phyloP scores from a whole-genome alignment of 2,329 filamentous ascomycete species.

The Clonostachys rosea region DNA sequence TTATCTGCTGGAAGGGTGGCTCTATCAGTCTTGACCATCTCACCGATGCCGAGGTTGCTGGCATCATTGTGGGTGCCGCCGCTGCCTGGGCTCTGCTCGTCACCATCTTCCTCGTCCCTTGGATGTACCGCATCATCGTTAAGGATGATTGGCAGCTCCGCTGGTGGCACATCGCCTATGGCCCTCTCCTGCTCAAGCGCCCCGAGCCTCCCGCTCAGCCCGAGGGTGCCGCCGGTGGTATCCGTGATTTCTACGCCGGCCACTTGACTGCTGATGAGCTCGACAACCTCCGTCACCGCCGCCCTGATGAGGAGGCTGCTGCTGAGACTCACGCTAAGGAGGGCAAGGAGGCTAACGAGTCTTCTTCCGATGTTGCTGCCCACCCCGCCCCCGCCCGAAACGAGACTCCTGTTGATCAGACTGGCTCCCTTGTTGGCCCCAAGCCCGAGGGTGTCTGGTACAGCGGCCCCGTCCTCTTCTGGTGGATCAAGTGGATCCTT shows the following conservation, averaged over 20 bases:
- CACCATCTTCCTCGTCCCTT: conserved; percentile 45
- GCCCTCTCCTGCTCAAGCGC: conserved; percentile 38
- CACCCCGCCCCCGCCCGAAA: not conserved
- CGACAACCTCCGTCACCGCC: conserved; percentile 16
- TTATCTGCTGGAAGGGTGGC: conserved; percentile 43
- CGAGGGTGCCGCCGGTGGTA: conserved; percentile 31
- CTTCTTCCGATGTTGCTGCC: too few relatives aligned
- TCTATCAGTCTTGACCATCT: conserved; percentile 10
- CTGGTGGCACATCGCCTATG: conserved; percentile 40
- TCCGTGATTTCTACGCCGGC: conserved; percentile 44
- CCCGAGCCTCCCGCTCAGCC: conserved; percentile 25
- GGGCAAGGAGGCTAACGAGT: not conserved
- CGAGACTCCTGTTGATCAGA: conserved; percentile 2
- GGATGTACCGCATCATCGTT: conserved; percentile 42
- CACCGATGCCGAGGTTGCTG: conserved; percentile 12
- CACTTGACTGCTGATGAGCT: conserved; percentile 42
- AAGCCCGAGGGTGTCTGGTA: conserved; percentile 26
- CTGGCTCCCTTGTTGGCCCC: conserved; percentile 19
- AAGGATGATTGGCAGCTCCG: conserved; percentile 45
- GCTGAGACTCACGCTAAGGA: conserved; percentile 5
- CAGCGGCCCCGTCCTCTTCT: conserved; percentile 29
- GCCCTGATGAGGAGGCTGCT: not conserved
- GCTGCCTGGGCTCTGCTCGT: conserved; percentile 33
- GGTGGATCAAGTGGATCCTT: conserved; percentile 31
- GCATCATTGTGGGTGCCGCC: conserved; percentile 36